Evolutionary conservation across 2,329 filamentous ascomycete genomes (phyloP).

Genomic region (Talaromyces atroroseus): DNA sequence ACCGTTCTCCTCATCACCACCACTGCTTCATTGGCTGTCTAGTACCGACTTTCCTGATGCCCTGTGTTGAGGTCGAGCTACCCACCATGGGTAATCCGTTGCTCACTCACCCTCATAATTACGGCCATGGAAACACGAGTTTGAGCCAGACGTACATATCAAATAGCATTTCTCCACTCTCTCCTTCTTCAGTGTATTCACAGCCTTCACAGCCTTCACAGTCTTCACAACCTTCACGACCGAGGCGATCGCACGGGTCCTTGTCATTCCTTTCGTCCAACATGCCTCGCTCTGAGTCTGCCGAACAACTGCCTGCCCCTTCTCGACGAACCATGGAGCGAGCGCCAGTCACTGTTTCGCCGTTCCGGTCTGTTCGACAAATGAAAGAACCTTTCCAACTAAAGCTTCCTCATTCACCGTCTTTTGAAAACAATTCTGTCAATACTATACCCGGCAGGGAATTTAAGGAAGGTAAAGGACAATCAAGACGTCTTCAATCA

Average conservation of each 20-base stretch:
- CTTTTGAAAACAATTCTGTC: slow-evolving; percentile 21
- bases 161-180: slow-evolving; percentile 16
- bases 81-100: slow-evolving; percentile 18
- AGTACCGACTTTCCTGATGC: slow-evolving; percentile 19
- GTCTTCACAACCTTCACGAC: slow-evolving; percentile 23
- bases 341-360: slow-evolving; percentile 25
- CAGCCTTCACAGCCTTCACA: slow-evolving; percentile 22
- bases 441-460: slow-evolving; percentile 8
- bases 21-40: background rate
- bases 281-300: slow-evolving; percentile 24
- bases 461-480: slow-evolving; percentile 15
- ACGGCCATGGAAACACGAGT: slow-evolving; percentile 3
- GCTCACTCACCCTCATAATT: slow-evolving; percentile 10
- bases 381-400: slow-evolving; percentile 38
- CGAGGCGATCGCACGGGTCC: slow-evolving; percentile 28
- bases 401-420: slow-evolving; percentile 31
- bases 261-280: slow-evolving; percentile 32
- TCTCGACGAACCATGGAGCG: slow-evolving; percentile 24
- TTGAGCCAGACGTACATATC: slow-evolving; percentile 17
- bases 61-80: slow-evolving; percentile 25
- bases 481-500: slow-evolving; percentile 17
- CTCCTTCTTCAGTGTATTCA: slow-evolving; percentile 20
- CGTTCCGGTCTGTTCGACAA: slow-evolving; percentile 34
- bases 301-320: slow-evolving; percentile 24
- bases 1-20: background rate